Percentiles rank a stretch among this genome's conserved stretches.
These are phyloP conservation scores for Xerocomus brunneocitrinus DNA, from an alignment of 768 basidiomycete species.

Conservation along the genomic window DNA sequence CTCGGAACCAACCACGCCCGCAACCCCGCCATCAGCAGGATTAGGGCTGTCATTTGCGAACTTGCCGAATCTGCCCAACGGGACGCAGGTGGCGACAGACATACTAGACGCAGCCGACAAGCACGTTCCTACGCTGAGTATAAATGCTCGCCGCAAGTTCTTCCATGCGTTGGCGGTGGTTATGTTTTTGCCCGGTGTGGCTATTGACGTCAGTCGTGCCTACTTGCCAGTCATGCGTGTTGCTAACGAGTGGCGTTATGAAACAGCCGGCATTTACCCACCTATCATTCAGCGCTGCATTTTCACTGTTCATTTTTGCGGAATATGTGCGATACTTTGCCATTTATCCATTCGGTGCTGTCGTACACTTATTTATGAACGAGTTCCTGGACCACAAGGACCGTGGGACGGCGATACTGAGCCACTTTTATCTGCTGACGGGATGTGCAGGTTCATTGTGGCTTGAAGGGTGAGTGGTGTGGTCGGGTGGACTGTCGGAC, in stretches of 20 bases:
- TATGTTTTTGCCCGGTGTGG: constrained; percentile 96
- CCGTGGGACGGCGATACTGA: constrained; percentile 90
- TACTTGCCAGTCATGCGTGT: constrained; percentile 2
- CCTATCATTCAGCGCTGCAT: constrained; percentile 90
- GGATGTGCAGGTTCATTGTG: constrained; percentile 93
- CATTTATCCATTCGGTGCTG: constrained; percentile 91
- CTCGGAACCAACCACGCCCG: constrained; percentile 10
- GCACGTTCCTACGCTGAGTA: constrained; percentile 79
- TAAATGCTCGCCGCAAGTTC: constrained; percentile 93
- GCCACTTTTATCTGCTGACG: constrained; percentile 94
- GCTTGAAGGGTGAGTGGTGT: constrained; percentile 79
- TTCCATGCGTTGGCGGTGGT: constrained; percentile 94
- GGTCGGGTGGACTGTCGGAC: neutral
- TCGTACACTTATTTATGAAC: constrained; percentile 93
- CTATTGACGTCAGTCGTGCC: constrained; percentile 69
- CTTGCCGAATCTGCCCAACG: constrained; percentile 51
- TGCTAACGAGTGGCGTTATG: constrained; percentile 11
- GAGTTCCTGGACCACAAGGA: constrained; percentile 97
- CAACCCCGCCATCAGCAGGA: constrained; percentile 19
- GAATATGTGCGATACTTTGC: constrained; percentile 99
- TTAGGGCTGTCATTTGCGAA: constrained; percentile 37
- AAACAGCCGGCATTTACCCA: constrained; percentile 93
- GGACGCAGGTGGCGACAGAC: constrained; percentile 56
- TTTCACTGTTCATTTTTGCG: constrained; percentile 91
- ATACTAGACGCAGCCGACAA: constrained; percentile 85